These are phyloP conservation scores for Aspergillus proliferans DNA, from an alignment of 2,329 filamentous ascomycete species.

Conservation along the genomic window DNA sequence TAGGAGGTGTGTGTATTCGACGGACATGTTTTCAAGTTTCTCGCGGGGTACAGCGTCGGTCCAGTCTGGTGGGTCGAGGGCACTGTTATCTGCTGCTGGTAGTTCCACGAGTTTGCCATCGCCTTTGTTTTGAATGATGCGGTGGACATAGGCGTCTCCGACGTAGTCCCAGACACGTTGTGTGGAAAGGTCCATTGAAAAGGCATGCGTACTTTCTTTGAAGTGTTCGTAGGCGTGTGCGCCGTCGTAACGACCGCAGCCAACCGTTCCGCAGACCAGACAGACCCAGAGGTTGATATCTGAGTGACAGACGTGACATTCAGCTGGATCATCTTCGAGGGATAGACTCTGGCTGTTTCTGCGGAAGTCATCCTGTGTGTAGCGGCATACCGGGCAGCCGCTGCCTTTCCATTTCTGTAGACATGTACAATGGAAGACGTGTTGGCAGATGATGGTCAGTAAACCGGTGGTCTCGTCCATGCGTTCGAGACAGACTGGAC, in stretches of 20 bases:
- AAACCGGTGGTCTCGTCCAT: conserved; percentile 98
- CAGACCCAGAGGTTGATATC: conserved; percentile 89
- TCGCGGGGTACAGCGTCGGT: conserved; percentile 46
- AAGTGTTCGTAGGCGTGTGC: conserved; percentile 92
- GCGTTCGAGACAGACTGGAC: conserved; percentile 89
- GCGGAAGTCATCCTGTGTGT: conserved; percentile 61
- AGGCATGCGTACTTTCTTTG: conserved; percentile 82
- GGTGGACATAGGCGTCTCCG: conserved; percentile 91
- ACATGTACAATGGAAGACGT: conserved; percentile 95
- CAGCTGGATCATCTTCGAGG: conserved; percentile 49
- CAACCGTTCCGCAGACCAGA: conserved; percentile 84
- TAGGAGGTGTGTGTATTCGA: conserved; percentile 91
- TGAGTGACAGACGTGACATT: conserved; percentile 76
- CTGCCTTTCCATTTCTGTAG: conserved; percentile 92
- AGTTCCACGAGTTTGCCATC: conserved; percentile 89
- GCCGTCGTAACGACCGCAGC: conserved; percentile 88
- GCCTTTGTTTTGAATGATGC: conserved; percentile 86
- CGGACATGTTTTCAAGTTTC: conserved; percentile 70
- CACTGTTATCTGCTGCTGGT: conserved; percentile 52
- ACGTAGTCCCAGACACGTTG: conserved; percentile 98
- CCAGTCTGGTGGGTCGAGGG: conserved; percentile 38
- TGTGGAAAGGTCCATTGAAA: conserved; percentile 84
- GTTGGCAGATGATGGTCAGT: conserved; percentile 92
- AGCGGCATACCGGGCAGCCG: conserved; percentile 90
- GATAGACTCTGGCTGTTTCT: conserved; percentile 42